These are phyloP conservation scores for Flueggea neowawraea DNA, from an alignment of 441 rosid genomes.

Conservation along the genomic window DNA sequence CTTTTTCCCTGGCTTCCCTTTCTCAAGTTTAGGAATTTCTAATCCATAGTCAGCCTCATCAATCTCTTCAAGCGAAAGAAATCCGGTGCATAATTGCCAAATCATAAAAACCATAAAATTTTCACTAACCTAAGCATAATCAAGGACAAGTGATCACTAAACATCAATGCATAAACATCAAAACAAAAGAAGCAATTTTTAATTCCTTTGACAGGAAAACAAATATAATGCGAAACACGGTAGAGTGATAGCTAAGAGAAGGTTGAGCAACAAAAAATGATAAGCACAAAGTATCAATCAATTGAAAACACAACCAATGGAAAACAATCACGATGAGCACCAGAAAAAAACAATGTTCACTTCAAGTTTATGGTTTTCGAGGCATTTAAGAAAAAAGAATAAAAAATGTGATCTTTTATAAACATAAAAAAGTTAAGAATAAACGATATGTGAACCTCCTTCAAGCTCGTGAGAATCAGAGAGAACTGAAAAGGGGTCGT, in stretches of 20 bases:
- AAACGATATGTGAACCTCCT: constrained; percentile 52
- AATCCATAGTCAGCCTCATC: constrained; percentile 69
- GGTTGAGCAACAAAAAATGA: too few relatives aligned
- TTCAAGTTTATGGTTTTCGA: too few relatives aligned
- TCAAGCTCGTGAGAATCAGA: constrained; percentile 67
- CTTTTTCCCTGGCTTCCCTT: constrained; percentile 24
- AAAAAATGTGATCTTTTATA: not conserved
- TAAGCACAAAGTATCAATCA: too few relatives aligned
- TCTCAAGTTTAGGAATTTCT: constrained; percentile 31
- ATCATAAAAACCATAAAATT: not conserved
- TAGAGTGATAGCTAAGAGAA: too few relatives aligned
- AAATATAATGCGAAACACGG: too few relatives aligned
- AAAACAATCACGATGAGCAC: too few relatives aligned
- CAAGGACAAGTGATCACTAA: too few relatives aligned
- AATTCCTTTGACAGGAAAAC: too few relatives aligned
- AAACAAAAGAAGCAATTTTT: too few relatives aligned
- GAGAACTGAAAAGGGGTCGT: constrained; percentile 52
- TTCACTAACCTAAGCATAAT: not conserved
- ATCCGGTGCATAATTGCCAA: constrained; percentile 38
- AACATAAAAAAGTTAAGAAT: not conserved
- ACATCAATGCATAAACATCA: too few relatives aligned
- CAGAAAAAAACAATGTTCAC: too few relatives aligned
- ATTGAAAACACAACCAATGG: too few relatives aligned
- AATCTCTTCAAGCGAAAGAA: constrained; percentile 92
- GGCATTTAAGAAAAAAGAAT: not conserved